Evolutionary conservation across 768 basidiomycete species (phyloP).

Genomic region (Krasilnikovozyma curviuscula): DNA sequence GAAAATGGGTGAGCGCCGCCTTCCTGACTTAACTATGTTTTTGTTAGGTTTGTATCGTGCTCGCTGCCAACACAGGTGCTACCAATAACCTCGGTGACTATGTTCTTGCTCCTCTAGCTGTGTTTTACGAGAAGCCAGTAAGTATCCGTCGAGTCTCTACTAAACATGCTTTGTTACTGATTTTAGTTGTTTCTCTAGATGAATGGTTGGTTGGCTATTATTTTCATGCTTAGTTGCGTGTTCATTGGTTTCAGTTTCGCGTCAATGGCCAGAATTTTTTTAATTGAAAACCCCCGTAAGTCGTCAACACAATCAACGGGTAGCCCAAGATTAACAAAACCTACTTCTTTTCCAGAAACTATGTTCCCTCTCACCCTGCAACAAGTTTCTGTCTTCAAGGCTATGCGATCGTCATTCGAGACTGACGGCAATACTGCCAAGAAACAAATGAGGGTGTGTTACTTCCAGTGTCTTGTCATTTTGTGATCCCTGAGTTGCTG

Average conservation of each 20-base stretch:
- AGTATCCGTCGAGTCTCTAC: no score
- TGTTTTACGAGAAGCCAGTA: neutral
- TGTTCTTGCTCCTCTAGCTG: neutral
- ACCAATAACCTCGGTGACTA: conserved; percentile 5
- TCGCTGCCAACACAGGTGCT: neutral
- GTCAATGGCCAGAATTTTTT: neutral
- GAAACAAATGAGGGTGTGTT: neutral
- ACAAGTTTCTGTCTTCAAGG: neutral
- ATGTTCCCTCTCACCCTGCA: conserved; percentile 1
- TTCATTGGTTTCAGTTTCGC: neutral
- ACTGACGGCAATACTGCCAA: neutral
- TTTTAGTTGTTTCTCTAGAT: no score
- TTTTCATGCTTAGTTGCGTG: conserved; percentile 3
- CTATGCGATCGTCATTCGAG: neutral
- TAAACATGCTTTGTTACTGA: no score
- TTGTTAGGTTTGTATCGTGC: no score
- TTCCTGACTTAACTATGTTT: no score
- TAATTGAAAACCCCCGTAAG: conserved; percentile 1
- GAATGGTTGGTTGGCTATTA: conserved; percentile 2
- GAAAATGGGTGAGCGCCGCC: no score
- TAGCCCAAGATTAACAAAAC: no score
- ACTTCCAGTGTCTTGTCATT: no score
- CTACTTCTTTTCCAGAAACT: no score
- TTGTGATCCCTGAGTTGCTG: no score
- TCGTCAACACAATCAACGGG: no score